Evolutionary conservation across 805 yeast species (phyloP), one percentile per base, ranked within the genome.

Genomic region (Cyberlindnera mississippiensis): DNA sequence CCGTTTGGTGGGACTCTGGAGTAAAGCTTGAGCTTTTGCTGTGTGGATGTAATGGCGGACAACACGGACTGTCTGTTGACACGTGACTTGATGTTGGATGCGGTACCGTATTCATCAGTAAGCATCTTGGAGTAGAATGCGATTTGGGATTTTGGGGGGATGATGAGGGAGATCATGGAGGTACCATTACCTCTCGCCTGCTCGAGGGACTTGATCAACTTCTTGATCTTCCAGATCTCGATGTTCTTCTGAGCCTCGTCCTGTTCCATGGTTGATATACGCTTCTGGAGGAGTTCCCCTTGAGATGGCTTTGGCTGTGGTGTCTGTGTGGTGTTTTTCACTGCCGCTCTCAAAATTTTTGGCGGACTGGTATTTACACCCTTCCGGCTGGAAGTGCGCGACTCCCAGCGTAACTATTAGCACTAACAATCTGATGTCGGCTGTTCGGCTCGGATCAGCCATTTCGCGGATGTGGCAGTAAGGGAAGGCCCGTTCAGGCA

Each of bases 171-270:
- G 62, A 93, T 93, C 98, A 93, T 93, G 18, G 99, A 93, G 35
- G 99, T 93, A 67, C 99, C 99, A 64, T 91, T 93, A 66, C 99
- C 99, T 66, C 96, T 80, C 40, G 98, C 98, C 57, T 70, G 71
- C 63, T 93, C 93, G 55, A 93, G 76, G 46, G 84, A 78, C 68
- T 85, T 85, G 75, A 90, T 78, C 67, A 88, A 76, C 71, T 93
- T 93, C 75, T 90, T 91, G 75, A 93, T 82, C 80, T 93, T 93
- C 99, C 99, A 93, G 73, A 93, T 90, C 73, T 93, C 96, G 63
- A 93, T 91, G 72, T 90, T 91, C 72, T 86, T 89, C 64, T 93
- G 99, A 40, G 95, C 93, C 53, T 88, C 96, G 51, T 57, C 62
- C 47, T 80, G 72, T 55, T 80, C 43, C 43, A 38, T 37, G 13